Conservation (phyloP, 257 asterid genomes). For the Ocimum tenuiflorum region DNA sequence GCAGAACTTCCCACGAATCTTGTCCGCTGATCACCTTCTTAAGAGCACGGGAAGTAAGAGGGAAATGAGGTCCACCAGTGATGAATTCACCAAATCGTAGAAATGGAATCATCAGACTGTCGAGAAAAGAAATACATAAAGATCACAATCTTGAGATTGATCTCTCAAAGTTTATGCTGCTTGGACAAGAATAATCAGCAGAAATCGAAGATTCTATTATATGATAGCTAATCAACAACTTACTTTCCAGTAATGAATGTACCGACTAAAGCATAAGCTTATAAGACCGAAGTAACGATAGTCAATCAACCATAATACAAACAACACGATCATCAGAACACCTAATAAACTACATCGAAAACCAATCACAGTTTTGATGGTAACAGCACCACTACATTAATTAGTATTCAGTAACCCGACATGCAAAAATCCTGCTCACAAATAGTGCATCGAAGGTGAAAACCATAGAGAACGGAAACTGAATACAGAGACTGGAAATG, state of each 20-base stretch:
- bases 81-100: slow-evolving; percentile 74
- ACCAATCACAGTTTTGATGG: too few relatives aligned
- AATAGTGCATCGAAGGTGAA: not conserved
- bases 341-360: too few relatives aligned
- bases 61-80: slow-evolving; percentile 83
- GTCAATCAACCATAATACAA: too few relatives aligned
- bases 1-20: slow-evolving; percentile 68
- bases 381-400: too few relatives aligned
- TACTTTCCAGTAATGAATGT: not conserved
- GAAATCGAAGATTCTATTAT: not conserved
- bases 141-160: slow-evolving; percentile 10
- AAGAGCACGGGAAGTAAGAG: slow-evolving; percentile 74
- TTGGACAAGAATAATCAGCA: not conserved
- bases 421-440: not conserved
- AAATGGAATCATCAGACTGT: slow-evolving; percentile 77
- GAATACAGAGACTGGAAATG: slow-evolving; percentile 6
- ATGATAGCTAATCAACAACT: not conserved
- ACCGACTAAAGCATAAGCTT: not conserved
- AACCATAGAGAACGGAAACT: not conserved
- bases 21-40: slow-evolving; percentile 89
- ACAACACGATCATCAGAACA: too few relatives aligned
- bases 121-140: slow-evolving; percentile 2
- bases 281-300: not conserved
- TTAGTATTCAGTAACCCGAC: not conserved
- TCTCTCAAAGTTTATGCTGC: not conserved